Base-by-base conservation (phyloP, 2,329 filamentous ascomycete species). In the Paracamarosporium sp. region DNA sequence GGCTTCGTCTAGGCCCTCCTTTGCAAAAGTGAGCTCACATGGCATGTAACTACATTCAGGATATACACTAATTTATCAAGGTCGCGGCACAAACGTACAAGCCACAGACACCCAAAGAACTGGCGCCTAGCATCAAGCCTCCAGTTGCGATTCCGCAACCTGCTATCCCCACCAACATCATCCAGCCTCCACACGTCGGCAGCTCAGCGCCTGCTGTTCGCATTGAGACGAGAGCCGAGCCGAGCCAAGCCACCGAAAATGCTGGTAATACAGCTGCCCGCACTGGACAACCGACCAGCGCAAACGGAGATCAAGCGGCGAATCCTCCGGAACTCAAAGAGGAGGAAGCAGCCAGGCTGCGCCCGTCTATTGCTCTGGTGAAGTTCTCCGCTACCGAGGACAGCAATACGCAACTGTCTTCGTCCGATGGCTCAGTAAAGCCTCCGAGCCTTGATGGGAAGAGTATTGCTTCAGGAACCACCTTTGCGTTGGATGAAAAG, bases 401-500 rank as follows among this genome's bases (percentile, higher is more conserved):
- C 53, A 76, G 67, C 55, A 76, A 68, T 56, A 81, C 80, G 2
- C 80, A 81, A 57, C 66, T 82, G 4, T 81, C 80, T 17, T 82
- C 80, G 15, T 88, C 85, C 15, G 85, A 80, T 63, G 85, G 82
- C 44, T 88, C 86, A 36, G 93, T 89, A 2, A 97, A 97, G 77
- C 91, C 92, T 50, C 90, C 92, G 33, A 97, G 93, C 72, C 83
- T 97, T 38, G 94, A 97, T 74, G 93, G 91, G 47, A 97, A 97
- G 80, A 97, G 93, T 75, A 91, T 96, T 68, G 92, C 92, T 4
- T 98, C 94, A 25, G 92, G 92, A 15, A 96, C 92, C 4, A 97
- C 94, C 0, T 97, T 97, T 78, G 93, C 92, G n/a, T 82, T 97
- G 72, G 94, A 98, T 70, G 94, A 98, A 77, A 97, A 97, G 75